Percentiles rank a stretch among this genome's conserved stretches.
phyloP scores from a whole-genome alignment of 2,329 filamentous ascomycete species.

The Grosmannia huntii region DNA sequence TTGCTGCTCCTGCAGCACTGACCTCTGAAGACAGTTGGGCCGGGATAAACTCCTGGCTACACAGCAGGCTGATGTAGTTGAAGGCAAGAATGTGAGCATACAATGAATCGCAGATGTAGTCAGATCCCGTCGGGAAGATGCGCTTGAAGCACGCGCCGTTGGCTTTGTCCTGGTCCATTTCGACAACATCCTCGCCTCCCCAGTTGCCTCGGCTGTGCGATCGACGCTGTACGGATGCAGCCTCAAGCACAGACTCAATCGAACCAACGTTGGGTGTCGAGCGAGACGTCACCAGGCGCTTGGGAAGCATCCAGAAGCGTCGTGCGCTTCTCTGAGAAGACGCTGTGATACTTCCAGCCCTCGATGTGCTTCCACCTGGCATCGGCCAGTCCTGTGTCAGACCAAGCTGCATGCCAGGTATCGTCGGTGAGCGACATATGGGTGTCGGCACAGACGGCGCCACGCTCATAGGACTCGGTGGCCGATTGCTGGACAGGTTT shows the following conservation, averaged over 20 bases:
- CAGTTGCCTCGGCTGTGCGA: neutral
- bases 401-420: neutral
- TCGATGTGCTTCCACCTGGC: neutral
- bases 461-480: neutral
- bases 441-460: neutral
- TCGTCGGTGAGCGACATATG: neutral
- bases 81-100: conserved; percentile 47
- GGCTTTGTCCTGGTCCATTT: neutral
- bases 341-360: neutral
- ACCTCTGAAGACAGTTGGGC: neutral
- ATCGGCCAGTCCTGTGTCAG: neutral
- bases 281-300: neutral
- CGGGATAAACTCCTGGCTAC: conserved; percentile 4
- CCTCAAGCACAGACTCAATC: neutral
- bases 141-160: conserved; percentile 25
- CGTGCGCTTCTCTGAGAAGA: neutral
- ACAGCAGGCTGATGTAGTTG: conserved; percentile 38
- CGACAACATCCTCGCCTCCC: neutral
- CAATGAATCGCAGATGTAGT: conserved; percentile 44
- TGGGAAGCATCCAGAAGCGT: conserved; percentile 11
- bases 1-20: neutral
- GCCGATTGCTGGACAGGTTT: neutral
- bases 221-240: neutral
- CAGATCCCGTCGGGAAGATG: conserved; percentile 38
- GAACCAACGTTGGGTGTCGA: neutral